Evolutionary conservation across 805 yeast genomes (phyloP).

Genomic region (Naumovozyma baii): DNA sequence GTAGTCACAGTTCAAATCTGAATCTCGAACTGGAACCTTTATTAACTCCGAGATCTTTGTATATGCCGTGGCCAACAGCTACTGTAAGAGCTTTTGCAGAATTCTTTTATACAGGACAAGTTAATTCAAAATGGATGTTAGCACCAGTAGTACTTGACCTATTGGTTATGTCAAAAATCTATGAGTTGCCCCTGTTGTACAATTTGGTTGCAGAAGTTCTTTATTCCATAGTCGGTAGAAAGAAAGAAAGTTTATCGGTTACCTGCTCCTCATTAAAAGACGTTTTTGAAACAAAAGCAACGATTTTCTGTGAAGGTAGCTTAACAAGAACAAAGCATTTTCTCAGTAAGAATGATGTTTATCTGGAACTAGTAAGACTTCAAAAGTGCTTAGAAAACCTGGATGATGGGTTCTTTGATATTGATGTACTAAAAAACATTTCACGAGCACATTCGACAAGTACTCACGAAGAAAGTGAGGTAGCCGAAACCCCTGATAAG

Average conservation of each 20-base stretch:
- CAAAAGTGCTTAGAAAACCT: constrained; percentile 47
- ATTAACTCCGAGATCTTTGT: constrained; percentile 56
- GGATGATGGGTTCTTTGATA: constrained; percentile 48
- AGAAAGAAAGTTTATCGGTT: constrained; percentile 40
- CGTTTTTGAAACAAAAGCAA: constrained; percentile 17
- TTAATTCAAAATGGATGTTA: constrained; percentile 61
- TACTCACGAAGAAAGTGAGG: constrained; percentile 16
- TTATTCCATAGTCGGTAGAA: constrained; percentile 58
- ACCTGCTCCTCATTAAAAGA: constrained; percentile 19
- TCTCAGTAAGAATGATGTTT: constrained; percentile 21
- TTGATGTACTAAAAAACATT: constrained; percentile 39
- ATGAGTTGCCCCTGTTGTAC: constrained; percentile 59
- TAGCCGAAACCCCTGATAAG: constrained; percentile 5
- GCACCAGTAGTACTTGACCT: constrained; percentile 60
- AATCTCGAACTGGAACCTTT: constrained; percentile 44
- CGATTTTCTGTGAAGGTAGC: constrained; percentile 18
- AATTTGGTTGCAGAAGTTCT: constrained; percentile 60
- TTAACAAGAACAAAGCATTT: constrained; percentile 15
- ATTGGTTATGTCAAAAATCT: constrained; percentile 51
- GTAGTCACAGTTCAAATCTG: constrained; percentile 4
- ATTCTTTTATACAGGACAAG: constrained; percentile 69
- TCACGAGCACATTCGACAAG: constrained; percentile 25
- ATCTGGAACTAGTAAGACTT: constrained; percentile 36
- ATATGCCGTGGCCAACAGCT: constrained; percentile 54
- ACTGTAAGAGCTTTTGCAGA: constrained; percentile 61